These are phyloP conservation scores for Echium plantagineum DNA, from an alignment of 257 asterid genomes.

Conservation along the genomic window DNA sequence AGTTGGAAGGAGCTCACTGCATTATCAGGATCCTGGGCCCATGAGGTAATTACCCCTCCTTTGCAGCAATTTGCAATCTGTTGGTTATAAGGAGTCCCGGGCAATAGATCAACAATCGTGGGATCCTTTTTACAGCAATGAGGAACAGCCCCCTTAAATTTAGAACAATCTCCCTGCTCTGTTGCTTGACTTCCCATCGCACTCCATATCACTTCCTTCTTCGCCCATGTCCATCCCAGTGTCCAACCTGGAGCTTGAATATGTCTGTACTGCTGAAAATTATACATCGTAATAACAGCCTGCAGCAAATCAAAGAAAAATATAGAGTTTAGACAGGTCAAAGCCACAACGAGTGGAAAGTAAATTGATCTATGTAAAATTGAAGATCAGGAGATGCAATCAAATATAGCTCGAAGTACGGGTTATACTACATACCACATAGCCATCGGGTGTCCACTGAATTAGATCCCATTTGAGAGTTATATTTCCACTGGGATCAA, in stretches of 20 bases:
- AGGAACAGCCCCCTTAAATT: constrained; percentile 36
- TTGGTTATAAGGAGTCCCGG: constrained; percentile 68
- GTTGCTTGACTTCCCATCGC: constrained; percentile 50
- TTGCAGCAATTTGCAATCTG: constrained; percentile 71
- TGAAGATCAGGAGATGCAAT: not conserved
- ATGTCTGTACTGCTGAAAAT: constrained; percentile 58
- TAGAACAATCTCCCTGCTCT: constrained; percentile 56
- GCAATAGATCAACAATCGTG: constrained; percentile 45
- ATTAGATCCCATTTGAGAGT: not conserved
- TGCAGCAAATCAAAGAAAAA: constrained; percentile 3
- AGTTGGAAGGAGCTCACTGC: constrained; percentile 63
- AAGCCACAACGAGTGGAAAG: too few relatives aligned
- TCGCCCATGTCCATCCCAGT: constrained; percentile 62
- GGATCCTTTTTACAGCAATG: constrained; percentile 72
- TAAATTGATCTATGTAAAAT: not conserved
- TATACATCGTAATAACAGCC: constrained; percentile 51
- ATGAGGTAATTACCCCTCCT: constrained; percentile 61
- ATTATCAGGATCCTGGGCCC: constrained; percentile 51
- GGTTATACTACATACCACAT: not conserved
- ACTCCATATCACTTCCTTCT: constrained; percentile 57
- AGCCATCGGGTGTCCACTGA: not conserved
- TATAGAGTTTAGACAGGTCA: not conserved
- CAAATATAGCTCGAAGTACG: not conserved
- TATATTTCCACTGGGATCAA: not conserved
- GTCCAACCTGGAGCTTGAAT: constrained; percentile 63